phyloP scores from a whole-genome alignment of 305 asterid species.

The Rubia tinctorum region DNA sequence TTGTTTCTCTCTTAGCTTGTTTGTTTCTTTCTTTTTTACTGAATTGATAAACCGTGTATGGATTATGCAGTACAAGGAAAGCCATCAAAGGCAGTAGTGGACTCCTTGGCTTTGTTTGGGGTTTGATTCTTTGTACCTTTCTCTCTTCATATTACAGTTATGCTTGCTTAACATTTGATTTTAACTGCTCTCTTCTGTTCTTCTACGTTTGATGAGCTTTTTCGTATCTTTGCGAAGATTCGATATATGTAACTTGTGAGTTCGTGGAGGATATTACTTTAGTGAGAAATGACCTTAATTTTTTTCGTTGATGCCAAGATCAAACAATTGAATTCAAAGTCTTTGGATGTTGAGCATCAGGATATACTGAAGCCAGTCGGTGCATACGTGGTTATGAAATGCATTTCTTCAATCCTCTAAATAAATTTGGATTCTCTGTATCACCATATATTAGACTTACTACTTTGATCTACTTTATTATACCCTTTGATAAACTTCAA shows the following conservation, averaged over 20 bases:
- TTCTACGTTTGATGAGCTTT: background rate
- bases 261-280: background rate
- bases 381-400: background rate
- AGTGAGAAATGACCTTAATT: background rate
- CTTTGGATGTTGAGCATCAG: background rate
- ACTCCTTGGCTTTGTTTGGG: conserved; percentile 94
- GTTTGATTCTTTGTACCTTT: conserved; percentile 42
- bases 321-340: background rate
- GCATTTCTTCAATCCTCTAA: background rate
- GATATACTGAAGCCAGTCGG: background rate
- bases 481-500: background rate
- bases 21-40: background rate
- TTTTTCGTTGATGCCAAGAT: no score
- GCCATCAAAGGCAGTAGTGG: conserved; percentile 83
- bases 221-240: background rate
- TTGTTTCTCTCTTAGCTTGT: background rate
- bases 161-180: background rate
- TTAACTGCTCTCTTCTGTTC: conserved; percentile 1
- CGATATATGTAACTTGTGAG: background rate
- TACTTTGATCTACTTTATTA: background rate
- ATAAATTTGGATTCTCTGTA: background rate
- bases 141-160: conserved; percentile 9
- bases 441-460: background rate
- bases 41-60: conserved; percentile 8
- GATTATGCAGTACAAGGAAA: conserved; percentile 80